phyloP scores from a whole-genome alignment of 2,329 filamentous ascomycete genomes.

The Penicillium sp. region DNA sequence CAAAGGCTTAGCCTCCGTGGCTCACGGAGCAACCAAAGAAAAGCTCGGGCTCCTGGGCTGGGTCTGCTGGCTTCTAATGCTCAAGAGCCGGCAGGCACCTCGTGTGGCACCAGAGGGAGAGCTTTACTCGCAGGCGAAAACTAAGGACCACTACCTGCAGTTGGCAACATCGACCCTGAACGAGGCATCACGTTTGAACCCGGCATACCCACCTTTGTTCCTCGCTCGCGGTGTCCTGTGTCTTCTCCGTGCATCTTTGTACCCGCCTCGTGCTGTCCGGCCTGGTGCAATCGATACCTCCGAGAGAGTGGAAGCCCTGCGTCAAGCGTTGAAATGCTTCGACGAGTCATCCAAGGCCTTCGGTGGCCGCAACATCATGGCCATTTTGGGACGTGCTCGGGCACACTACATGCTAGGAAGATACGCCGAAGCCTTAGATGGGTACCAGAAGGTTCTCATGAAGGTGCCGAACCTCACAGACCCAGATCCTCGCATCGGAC shows the following conservation, averaged over 20 bases:
- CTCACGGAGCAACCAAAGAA: conserved; percentile 71
- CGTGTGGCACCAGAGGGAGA: conserved; percentile 65
- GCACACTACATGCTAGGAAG: conserved; percentile 83
- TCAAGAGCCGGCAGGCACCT: conserved; percentile 81
- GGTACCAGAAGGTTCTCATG: conserved; percentile 82
- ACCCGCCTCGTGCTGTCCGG: conserved; percentile 67
- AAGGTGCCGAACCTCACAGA: conserved; percentile 87
- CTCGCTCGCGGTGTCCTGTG: conserved; percentile 87
- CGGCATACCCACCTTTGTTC: conserved; percentile 86
- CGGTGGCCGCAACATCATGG: conserved; percentile 84
- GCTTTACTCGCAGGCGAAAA: conserved; percentile 71
- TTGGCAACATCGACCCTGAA: conserved; percentile 89
- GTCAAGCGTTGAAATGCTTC: conserved; percentile 86
- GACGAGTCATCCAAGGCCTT: conserved; percentile 89
- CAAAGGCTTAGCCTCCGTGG: conserved; percentile 72
- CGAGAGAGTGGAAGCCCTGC: conserved; percentile 75
- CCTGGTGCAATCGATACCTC: conserved; percentile 64
- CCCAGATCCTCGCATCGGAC: conserved; percentile 91
- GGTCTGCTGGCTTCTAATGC: conserved; percentile 86
- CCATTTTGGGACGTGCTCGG: conserved; percentile 83
- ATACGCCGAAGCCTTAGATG: conserved; percentile 76
- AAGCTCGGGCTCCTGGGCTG: conserved; percentile 81
- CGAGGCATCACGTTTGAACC: conserved; percentile 91
- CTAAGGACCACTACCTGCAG: conserved; percentile 90
- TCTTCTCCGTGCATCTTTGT: conserved; percentile 81